These are phyloP conservation scores for Monilinia aucupariae DNA, from an alignment of 2,329 filamentous ascomycete genomes.

Conservation along the genomic window DNA sequence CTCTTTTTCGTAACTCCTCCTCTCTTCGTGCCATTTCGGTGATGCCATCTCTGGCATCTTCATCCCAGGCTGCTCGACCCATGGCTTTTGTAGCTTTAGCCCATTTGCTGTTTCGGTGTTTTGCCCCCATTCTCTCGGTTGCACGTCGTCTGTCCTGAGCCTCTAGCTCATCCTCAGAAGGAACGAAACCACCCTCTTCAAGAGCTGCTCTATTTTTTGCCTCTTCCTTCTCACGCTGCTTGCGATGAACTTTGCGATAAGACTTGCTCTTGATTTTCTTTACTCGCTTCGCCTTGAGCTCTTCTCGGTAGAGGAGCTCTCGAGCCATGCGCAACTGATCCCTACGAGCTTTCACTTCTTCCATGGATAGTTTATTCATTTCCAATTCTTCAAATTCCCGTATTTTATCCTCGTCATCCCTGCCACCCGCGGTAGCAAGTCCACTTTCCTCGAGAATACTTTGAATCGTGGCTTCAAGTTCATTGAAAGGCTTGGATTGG, in stretches of 20 bases:
- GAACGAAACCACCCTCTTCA: constrained; percentile 52
- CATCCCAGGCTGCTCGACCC: constrained; percentile 62
- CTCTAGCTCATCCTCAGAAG: constrained; percentile 60
- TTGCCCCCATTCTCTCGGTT: constrained; percentile 64
- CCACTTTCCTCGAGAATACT: constrained; percentile 88
- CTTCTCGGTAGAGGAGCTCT: constrained; percentile 82
- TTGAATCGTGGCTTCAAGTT: constrained; percentile 80
- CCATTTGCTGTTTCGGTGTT: constrained; percentile 67
- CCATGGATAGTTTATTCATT: constrained; percentile 65
- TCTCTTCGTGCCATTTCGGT: constrained; percentile 60
- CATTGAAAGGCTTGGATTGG: constrained; percentile 62
- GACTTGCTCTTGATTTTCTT: constrained; percentile 99
- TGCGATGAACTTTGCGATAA: constrained; percentile 87
- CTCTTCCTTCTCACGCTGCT: constrained; percentile 58
- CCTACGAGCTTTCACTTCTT: constrained; percentile 66
- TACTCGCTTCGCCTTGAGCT: constrained; percentile 82
- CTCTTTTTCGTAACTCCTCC: constrained; percentile 60
- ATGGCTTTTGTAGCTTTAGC: constrained; percentile 62
- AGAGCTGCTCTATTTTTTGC: constrained; percentile 53
- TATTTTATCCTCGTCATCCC: constrained; percentile 57
- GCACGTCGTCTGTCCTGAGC: constrained; percentile 58
- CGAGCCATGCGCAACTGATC: constrained; percentile 72
- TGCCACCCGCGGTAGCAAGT: constrained; percentile 53
- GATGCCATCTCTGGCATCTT: constrained; percentile 59
- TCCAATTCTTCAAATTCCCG: constrained; percentile 65